Conservation (phyloP, 331 rosid genomes). For the Phaseolus coccineus region DNA sequence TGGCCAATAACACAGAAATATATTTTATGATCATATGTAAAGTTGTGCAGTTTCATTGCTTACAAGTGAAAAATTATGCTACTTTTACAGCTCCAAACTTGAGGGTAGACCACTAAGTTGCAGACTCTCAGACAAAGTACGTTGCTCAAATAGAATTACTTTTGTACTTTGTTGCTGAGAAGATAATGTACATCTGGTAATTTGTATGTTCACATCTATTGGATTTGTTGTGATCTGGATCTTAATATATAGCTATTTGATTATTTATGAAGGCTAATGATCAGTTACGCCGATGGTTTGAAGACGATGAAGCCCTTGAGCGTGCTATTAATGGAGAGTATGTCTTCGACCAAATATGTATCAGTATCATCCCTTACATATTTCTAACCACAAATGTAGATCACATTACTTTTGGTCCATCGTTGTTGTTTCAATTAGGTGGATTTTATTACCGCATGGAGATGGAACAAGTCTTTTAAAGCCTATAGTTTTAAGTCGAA, state of each 20-base stretch:
- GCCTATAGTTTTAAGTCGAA: constrained; percentile 61
- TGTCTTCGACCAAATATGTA: constrained; percentile 34
- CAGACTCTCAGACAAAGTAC: constrained; percentile 85
- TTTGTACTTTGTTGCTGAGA: constrained; percentile 38
- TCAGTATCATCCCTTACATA: constrained; percentile 29
- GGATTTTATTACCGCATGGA: constrained; percentile 59
- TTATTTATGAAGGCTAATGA: constrained; percentile 70
- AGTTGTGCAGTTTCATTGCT: constrained; percentile 22
- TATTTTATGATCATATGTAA: background rate
- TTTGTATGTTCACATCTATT: constrained; percentile 27
- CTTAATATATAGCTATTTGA: constrained; percentile 34
- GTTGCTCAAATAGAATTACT: constrained; percentile 48
- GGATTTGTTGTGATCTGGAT: constrained; percentile 31
- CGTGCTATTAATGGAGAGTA: constrained; percentile 88
- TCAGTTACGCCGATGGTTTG: constrained; percentile 72
- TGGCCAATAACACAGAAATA: background rate
- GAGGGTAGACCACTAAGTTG: constrained; percentile 85
- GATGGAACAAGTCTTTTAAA: constrained; percentile 50
- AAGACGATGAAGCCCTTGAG: constrained; percentile 86
- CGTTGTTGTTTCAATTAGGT: constrained; percentile 55
- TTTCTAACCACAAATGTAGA: constrained; percentile 13
- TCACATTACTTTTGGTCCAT: background rate
- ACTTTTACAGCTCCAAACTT: constrained; percentile 73
- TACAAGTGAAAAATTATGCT: constrained; percentile 52
- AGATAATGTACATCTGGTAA: constrained; percentile 38